Evolutionary conservation across 179 eudicot genomes (phyloP).

Genomic region (Silene vulgaris): DNA sequence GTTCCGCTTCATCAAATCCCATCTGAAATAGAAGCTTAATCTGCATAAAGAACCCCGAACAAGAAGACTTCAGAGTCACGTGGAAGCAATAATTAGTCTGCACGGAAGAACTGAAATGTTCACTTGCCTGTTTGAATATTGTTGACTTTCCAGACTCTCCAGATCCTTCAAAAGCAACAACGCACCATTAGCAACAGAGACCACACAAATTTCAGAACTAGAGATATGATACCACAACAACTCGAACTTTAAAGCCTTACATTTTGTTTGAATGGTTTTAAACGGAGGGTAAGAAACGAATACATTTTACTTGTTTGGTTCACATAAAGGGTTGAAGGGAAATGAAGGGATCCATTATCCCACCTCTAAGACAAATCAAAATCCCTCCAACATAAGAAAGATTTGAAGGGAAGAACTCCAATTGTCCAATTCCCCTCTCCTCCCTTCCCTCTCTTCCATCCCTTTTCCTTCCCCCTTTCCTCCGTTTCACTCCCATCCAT

Average conservation of each 20-base stretch:
- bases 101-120: constrained; percentile 4
- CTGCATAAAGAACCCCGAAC: constrained; percentile 34
- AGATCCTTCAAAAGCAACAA: constrained; percentile 48
- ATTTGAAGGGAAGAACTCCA: not conserved
- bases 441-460: not conserved
- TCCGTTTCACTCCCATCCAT: not conserved
- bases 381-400: not conserved
- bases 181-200: constrained; percentile 15
- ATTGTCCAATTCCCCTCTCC: not conserved
- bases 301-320: not conserved
- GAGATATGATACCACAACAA: not conserved
- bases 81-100: not conserved
- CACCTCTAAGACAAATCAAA: not conserved
- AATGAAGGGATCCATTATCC: not conserved
- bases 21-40: constrained; percentile 84
- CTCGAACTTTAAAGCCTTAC: not conserved
- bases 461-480: not conserved
- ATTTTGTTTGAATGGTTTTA: too few relatives aligned
- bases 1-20: constrained; percentile 81
- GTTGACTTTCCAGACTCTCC: constrained; percentile 99
- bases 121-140: constrained; percentile 83
- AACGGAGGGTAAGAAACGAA: not conserved
- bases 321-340: not conserved
- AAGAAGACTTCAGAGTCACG: not conserved
- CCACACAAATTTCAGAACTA: not conserved